Base-by-base conservation (phyloP, 108 stramenopile genomes). In the Cyclotella atomus region DNA sequence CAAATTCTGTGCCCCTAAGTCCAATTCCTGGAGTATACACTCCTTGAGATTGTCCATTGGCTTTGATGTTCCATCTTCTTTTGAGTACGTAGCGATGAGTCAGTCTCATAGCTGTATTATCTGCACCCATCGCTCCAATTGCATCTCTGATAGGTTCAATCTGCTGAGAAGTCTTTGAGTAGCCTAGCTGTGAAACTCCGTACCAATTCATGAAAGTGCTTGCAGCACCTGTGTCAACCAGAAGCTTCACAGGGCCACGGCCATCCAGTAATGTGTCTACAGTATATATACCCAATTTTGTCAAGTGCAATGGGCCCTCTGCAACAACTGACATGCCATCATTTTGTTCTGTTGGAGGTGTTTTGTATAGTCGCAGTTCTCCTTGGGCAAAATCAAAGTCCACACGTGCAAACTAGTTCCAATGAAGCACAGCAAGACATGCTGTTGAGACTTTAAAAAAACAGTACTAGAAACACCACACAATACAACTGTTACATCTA, bases 221-320 rank as follows among this genome's bases (percentile, higher is more conserved):
- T 5, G 90, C 70, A 2, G 89, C 88, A 19, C 92, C 92, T 25
- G 87, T 85, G 60, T 94, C 92, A 9, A 94, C 85, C 15, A 94
- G 52, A 79, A 94, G 85, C 45, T 81, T 84, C 10, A 94, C 84
- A 23, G 90, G 90, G 21, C 90, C 92, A 9, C 87, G 76, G 0
- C 83, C 87, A 44, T 87, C 90, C 19, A 88, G 63, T 19, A 46
- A 70, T 1, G 86, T 83, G 52, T 88, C 66, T 32, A 80, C 84
- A 16, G 87, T 76, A 24, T 79, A 89, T 25, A 94, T 79, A 8
- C 89, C 85, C 15, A 93, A 50, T 24, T 75, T 72, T 0, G 87
- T 82, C 44, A 86, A 41, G n/a, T 55, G 20, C 21, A 86, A 77
- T 34, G 63, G 35, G 0, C 69, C 71, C 23, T 79, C 56, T n/a